Conservation (phyloP, 2,329 filamentous ascomycete genomes). For the Trichothecium sympodiale region DNA sequence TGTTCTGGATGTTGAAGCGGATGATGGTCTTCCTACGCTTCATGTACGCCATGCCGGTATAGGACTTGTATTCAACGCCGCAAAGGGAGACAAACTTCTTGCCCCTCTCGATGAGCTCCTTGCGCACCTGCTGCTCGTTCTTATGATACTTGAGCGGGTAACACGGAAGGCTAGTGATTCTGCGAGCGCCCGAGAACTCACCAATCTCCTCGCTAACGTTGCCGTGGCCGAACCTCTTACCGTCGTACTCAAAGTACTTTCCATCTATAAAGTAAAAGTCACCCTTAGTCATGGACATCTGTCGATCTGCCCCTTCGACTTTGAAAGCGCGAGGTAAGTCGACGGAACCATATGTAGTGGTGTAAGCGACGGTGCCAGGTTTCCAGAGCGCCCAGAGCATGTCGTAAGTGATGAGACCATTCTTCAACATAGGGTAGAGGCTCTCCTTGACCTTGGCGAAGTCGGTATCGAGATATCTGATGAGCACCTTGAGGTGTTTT, state of each 20-base stretch:
- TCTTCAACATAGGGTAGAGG: conserved; percentile 68
- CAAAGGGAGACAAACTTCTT: conserved; percentile 74
- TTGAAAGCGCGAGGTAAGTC: conserved; percentile 77
- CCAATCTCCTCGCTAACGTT: conserved; percentile 58
- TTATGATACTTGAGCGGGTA: conserved; percentile 77
- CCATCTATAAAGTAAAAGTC: conserved; percentile 70
- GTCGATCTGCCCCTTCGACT: conserved; percentile 64
- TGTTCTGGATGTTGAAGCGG: conserved; percentile 78
- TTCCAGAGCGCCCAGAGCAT: conserved; percentile 84
- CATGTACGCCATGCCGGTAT: conserved; percentile 75
- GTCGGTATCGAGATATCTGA: conserved; percentile 72
- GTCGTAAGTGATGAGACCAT: conserved; percentile 79
- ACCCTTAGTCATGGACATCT: conserved; percentile 57
- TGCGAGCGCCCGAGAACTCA: conserved; percentile 68
- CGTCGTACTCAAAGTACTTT: conserved; percentile 77
- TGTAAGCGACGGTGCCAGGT: conserved; percentile 70
- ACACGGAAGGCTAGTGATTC: conserved; percentile 66
- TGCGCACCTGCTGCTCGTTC: conserved; percentile 52
- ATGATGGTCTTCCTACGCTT: conserved; percentile 62
- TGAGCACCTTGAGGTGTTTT: conserved; percentile 58
- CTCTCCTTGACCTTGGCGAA: conserved; percentile 68
- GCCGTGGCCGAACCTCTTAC: conserved; percentile 72
- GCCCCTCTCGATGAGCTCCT: conserved; percentile 65
- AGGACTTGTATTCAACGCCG: conserved; percentile 72
- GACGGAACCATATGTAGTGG: conserved; percentile 62